Base-by-base conservation (phyloP, 129 eudicot species). In the Artemisia annua region DNA sequence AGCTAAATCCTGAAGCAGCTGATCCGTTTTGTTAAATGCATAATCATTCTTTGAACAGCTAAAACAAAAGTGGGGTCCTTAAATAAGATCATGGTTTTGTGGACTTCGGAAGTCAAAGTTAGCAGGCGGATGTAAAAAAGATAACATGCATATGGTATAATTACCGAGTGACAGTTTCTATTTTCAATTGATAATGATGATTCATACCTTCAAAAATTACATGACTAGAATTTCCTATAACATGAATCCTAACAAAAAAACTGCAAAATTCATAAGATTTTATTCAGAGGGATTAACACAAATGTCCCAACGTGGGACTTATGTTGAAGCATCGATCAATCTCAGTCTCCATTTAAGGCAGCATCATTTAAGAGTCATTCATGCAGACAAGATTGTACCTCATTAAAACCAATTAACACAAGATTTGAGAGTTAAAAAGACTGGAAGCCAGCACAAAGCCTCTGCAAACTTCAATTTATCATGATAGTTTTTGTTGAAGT, bases 291-390 rank as follows among this genome's bases (percentile, higher is more conserved):
- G 49, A 56, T 20, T 22, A 46, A 58, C 72, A 32, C 62, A 54
- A 73, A 73, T 74, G 64, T 35, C 71, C 65, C 64, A 50, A 61
- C 48, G 49, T 48, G 59, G 30, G 17, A 61, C 60, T 61, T 24
- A 73, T 62, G 69, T 24, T 19, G 66, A 66, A 75, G 56, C 79
- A 43, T 43, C 72, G 53, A 43, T 56, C 67, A 59, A 75, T 75
- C 74, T 67, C 35, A 43, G 22, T 5, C 61, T 58, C 67, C 57
- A 69, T 43, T 75, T 66, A 39, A 39, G 46, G 46, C 46, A 35
- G 48, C 74, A 28, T 12, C 50, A 13, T 57, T 57, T 67, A 56
- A 49, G 48, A 58, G 62, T 67, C 69, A 57, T 30, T 11, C 69
- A 58, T 46, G 74, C 66, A 4, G 39, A 35, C 44, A 35, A 35